Base-by-base conservation (phyloP, 1,284 basidiomycete genomes). In the Apiotrichum mycotoxinovorans region DNA sequence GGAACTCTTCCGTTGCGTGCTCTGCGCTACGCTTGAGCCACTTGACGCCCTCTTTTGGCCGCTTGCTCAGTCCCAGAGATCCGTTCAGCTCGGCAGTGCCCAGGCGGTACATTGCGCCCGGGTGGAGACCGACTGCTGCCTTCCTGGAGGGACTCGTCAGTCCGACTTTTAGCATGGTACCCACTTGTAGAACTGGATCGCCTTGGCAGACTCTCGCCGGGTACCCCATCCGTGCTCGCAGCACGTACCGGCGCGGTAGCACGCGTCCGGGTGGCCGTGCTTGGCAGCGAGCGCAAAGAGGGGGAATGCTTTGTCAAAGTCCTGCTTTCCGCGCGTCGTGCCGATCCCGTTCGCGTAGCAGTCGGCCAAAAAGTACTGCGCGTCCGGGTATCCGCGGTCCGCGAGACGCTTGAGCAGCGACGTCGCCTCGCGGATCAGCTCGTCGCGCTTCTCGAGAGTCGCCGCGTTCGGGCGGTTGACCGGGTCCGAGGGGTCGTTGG, bases 171-270 rank as follows among this genome's bases (percentile, higher is more conserved):
- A 53, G 37, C 27, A 22, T 14, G 1, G 10, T n/a, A 72, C 78
- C 54, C 48, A 80, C 79, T 79, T 80, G 80, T 89, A 98, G 79
- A 94, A 97, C 63, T 90, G 87, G 44, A 98, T 79, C 0, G 95
- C 93, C 74, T 98, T 98, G 52, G 87, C 86, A 23, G 84, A 86
- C 77, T 98, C 96, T 26, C 91, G 84, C 48, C 94, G 82, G 73
- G 93, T 96, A 4, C 95, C 95, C 95, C 96, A 98, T 23, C 94
- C 96, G 71, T 98, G 95, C 81, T 98, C 96, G 76, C 91, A 96
- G 76, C 96, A 98, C 1, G 93, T 96, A 23, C 93, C 96, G 0
- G 94, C 90, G 48, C 95, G 89, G 78, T 95, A 98, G 23, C 91
- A 86, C 10, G 93, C 94, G 69, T 98, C 94, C 1, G 92, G 88